Evolutionary conservation across 2,329 filamentous ascomycete species (phyloP), one percentile per base, ranked within the genome.

Genomic region (Chaetomium sp.): DNA sequence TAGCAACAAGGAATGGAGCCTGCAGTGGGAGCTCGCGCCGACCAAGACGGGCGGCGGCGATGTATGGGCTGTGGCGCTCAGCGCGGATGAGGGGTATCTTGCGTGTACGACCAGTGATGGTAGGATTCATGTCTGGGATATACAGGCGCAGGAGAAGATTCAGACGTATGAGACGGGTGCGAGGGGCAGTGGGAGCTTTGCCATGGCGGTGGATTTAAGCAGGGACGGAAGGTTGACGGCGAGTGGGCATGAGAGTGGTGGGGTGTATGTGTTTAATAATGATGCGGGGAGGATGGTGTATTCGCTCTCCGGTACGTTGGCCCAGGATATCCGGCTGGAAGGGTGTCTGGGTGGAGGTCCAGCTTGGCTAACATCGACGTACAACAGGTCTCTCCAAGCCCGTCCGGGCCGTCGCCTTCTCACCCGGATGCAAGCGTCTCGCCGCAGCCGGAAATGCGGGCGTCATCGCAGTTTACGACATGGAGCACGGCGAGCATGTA

Each of bases 261-360:
- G 85, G 10, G 82, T 97, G 60, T 96, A 96, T 73, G 84, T 99
- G 59, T 99, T 97, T 78, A 91, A 91, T 75, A 97, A 96, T 66
- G 86, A 91, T 63, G 90, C 88, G 0, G 89, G 89, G 3, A 83
- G 89, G 53, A 82, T 99, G 64, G 78, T 89, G 10, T 92, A 96
- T 71, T 94, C 90, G 6, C 76, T 99, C 32, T 86, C 89, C 53
- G 86, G 88, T 88, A 74, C 59, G 78, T 56, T 6, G 11, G 8
- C 27, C 19, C 19, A 27, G 19, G 19, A 27, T 27, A 27, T 27
- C 2, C 3, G 2, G 19, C 3, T 27, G 19, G 19, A 3, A 2
- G 19, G 19, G 19, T 27, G 19, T 27, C 19, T 27, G 2, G 2
- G 19, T 27, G 2, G 2, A 27, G 2, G 19, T 27, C 19, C 19